Evolutionary conservation across 345 rosid genomes (phyloP).

Genomic region (Eucalyptus caleyi): DNA sequence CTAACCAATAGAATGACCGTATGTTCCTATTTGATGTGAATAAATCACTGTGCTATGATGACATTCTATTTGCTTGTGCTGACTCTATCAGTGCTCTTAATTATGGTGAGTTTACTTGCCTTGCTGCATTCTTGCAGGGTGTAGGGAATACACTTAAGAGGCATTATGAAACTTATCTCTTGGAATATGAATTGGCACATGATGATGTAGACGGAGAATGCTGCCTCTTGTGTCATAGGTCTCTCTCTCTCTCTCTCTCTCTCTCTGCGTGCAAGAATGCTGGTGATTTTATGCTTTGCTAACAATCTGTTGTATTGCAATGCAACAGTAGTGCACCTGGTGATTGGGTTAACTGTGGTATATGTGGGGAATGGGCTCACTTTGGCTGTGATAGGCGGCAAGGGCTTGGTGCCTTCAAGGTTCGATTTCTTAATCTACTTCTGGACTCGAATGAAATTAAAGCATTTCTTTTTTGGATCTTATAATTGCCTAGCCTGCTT

Average conservation of each 20-base stretch:
- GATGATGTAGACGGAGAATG: constrained; percentile 99
- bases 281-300: neutral
- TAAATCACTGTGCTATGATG: neutral
- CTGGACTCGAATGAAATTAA: neutral
- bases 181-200: constrained; percentile 95
- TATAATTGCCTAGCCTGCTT: neutral
- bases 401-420: constrained; percentile 99
- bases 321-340: constrained; percentile 95
- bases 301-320: neutral
- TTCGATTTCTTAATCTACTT: neutral
- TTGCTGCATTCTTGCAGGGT: constrained; percentile 33
- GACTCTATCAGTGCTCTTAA: neutral
- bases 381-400: constrained; percentile 98
- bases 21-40: constrained; percentile 1
- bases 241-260: neutral
- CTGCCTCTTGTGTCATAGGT: constrained; percentile 96
- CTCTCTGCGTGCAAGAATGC: neutral
- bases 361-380: constrained; percentile 99
- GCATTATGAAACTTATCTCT: constrained; percentile 91
- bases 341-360: constrained; percentile 99
- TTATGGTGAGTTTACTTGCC: neutral
- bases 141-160: constrained; percentile 94
- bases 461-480: neutral
- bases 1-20: constrained; percentile 97
- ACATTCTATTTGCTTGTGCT: neutral